These are phyloP conservation scores for Caryopteris hybrid DNA, from an alignment of 305 asterid genomes.

Conservation along the genomic window DNA sequence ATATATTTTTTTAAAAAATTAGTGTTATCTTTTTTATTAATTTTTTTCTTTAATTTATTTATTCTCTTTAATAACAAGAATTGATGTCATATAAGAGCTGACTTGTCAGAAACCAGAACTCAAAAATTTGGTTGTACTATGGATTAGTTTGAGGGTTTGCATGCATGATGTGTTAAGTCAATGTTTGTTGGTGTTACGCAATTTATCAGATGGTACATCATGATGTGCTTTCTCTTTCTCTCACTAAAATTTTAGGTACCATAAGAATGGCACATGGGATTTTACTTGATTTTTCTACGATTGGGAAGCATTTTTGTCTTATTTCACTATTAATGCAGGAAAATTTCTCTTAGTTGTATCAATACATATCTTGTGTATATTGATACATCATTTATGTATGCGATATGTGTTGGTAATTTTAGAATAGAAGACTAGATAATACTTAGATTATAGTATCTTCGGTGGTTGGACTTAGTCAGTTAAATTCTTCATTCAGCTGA, in stretches of 20 bases:
- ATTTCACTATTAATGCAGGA: too few species aligned
- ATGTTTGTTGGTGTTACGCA: constrained; percentile 7
- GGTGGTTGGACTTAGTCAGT: too few species aligned
- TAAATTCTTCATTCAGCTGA: too few species aligned
- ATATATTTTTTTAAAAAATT: too few species aligned
- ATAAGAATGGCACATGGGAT: background rate
- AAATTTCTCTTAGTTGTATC: too few species aligned
- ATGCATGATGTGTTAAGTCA: constrained; percentile 9
- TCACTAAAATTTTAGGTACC: background rate
- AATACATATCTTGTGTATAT: background rate
- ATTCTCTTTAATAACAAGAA: background rate
- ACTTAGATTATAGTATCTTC: too few species aligned
- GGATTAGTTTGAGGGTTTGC: background rate
- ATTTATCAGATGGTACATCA: background rate
- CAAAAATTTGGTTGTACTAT: background rate
- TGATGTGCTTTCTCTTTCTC: background rate
- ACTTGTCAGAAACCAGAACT: constrained; percentile 18
- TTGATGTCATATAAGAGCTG: constrained; percentile 14
- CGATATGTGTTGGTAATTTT: too few species aligned
- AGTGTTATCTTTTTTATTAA: too few species aligned
- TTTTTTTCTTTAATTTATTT: too few species aligned
- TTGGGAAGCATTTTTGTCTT: too few species aligned
- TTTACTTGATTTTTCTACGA: too few species aligned
- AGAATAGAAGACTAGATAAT: too few species aligned
- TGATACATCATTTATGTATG: background rate